Evolutionary conservation across 306 rosid genomes (phyloP).

Genomic region (Sechiopsis laciniata): DNA sequence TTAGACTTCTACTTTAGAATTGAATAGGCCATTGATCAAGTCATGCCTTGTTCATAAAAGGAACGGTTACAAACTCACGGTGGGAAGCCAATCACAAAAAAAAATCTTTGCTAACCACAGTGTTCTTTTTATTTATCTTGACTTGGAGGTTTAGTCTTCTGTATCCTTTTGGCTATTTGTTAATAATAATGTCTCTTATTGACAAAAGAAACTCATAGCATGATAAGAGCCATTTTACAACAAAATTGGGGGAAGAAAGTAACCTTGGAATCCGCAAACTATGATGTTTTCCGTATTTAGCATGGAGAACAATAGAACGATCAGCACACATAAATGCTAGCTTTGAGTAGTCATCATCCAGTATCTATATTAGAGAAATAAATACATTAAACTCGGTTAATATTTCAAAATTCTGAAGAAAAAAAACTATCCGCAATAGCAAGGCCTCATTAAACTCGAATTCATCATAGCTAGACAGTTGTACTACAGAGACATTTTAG

Average conservation of each 20-base stretch:
- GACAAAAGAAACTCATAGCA: not conserved
- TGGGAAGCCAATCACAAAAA: not conserved
- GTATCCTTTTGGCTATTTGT: not conserved
- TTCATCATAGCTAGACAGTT: too few relatives aligned
- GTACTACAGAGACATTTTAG: too few relatives aligned
- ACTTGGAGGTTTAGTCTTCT: not conserved
- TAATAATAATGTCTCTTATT: not conserved
- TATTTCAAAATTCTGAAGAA: not conserved
- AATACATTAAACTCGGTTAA: slow-evolving; percentile 12
- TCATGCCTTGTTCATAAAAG: not conserved
- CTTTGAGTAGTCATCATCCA: slow-evolving; percentile 82
- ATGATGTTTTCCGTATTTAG: slow-evolving; percentile 88
- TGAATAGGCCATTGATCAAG: not conserved
- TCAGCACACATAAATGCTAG: slow-evolving; percentile 88
- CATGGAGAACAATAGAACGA: slow-evolving; percentile 73
- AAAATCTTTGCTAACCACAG: not conserved
- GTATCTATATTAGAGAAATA: slow-evolving; percentile 39
- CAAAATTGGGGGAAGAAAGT: slow-evolving; percentile 6
- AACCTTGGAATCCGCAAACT: slow-evolving; percentile 90
- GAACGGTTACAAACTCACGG: not conserved
- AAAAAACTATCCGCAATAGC: not conserved
- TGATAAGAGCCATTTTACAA: not conserved
- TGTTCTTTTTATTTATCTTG: not conserved
- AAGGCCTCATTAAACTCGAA: not conserved
- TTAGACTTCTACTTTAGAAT: not conserved